These are phyloP conservation scores for Linnemannia exigua DNA, from an alignment of 192 early-diverging fungal genomes.

Conservation along the genomic window DNA sequence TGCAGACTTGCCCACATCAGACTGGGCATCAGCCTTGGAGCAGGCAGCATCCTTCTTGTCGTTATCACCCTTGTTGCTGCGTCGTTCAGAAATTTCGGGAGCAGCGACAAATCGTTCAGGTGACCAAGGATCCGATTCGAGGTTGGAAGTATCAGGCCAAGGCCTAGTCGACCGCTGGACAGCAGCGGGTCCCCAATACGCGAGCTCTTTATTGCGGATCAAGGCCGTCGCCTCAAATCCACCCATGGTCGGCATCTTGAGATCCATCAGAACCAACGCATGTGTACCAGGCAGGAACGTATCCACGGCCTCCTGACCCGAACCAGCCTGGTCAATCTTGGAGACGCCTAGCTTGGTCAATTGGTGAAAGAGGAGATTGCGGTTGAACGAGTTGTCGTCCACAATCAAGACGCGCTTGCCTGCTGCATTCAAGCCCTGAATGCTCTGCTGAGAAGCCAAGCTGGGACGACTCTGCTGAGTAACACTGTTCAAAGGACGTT, in stretches of 20 bases:
- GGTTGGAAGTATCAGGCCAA: not conserved
- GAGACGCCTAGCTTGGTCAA: slow-evolving; percentile 41
- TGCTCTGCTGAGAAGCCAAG: slow-evolving; percentile 27
- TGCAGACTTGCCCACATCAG: slow-evolving; percentile 8
- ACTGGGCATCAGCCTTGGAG: not conserved
- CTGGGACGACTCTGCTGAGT: slow-evolving; percentile 11
- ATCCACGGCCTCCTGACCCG: slow-evolving; percentile 49
- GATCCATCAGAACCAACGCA: slow-evolving; percentile 46
- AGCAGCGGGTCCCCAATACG: slow-evolving; percentile 13
- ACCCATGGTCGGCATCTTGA: slow-evolving; percentile 53
- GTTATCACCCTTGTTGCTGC: not conserved
- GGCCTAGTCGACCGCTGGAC: not conserved
- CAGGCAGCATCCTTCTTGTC: not conserved
- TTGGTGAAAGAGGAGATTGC: slow-evolving; percentile 42
- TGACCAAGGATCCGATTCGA: slow-evolving; percentile 27
- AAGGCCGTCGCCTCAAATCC: slow-evolving; percentile 37
- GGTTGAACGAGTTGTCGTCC: slow-evolving; percentile 49
- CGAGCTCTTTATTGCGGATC: slow-evolving; percentile 48
- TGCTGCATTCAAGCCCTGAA: slow-evolving; percentile 26
- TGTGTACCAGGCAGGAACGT: slow-evolving; percentile 34
- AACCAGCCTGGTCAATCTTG: slow-evolving; percentile 34
- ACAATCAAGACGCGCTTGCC: slow-evolving; percentile 53
- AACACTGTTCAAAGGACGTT: not conserved
- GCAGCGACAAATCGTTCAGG: slow-evolving; percentile 37
- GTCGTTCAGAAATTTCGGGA: slow-evolving; percentile 14